Evolutionary conservation across 1,139 yeast species (phyloP).

Genomic region (Blastobotrys petasosporus): DNA sequence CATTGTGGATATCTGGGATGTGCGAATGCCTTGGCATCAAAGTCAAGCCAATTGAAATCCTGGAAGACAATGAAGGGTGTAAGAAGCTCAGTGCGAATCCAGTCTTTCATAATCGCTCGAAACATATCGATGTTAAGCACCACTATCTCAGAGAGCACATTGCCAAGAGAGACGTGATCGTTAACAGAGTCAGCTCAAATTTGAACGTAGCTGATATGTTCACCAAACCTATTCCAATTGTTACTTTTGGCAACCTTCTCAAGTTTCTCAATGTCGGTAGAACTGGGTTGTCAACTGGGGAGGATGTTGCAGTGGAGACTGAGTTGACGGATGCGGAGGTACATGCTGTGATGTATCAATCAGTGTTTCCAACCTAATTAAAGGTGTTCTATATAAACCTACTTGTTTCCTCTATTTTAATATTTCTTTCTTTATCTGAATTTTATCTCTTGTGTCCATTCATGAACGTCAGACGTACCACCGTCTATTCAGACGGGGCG

Average conservation of each 20-base stretch:
- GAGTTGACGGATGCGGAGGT: too few relatives aligned
- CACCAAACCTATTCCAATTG: neutral
- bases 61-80: conserved; percentile 1
- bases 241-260: neutral
- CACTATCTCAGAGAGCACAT: conserved; percentile 4
- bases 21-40: neutral
- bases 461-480: too few relatives aligned
- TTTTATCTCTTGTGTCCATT: too few relatives aligned
- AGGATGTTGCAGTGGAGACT: too few relatives aligned
- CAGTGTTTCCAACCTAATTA: too few relatives aligned
- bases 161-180: neutral
- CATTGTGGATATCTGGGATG: too few relatives aligned
- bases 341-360: too few relatives aligned
- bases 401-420: too few relatives aligned
- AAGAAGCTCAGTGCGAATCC: neutral
- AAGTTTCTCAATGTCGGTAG: neutral
- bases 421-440: too few relatives aligned
- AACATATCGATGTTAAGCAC: conserved; percentile 8
- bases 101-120: neutral
- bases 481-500: too few relatives aligned
- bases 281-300: too few relatives aligned
- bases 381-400: too few relatives aligned
- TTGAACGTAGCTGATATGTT: conserved; percentile 4
- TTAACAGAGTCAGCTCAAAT: neutral
- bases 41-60: neutral